Conservation (phyloP, 169 alveolate genomes). For the Plasmodium inui region DNA sequence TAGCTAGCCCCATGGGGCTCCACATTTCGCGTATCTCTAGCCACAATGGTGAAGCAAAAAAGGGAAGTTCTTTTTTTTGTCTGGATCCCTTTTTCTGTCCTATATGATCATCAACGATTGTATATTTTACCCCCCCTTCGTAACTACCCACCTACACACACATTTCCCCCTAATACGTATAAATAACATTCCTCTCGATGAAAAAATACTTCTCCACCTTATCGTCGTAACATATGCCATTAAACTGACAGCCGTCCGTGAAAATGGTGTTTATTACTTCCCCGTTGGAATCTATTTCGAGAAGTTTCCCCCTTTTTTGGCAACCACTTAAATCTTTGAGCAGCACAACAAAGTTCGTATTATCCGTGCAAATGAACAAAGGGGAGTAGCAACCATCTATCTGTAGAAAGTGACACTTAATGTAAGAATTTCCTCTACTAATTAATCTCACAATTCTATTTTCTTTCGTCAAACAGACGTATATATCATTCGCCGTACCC, state of each 20-base stretch:
- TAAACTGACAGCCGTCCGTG: constrained; percentile 51
- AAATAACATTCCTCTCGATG: constrained; percentile 57
- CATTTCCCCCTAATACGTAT: constrained; percentile 13
- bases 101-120: neutral
- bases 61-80: neutral
- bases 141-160: neutral
- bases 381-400: constrained; percentile 66
- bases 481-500: constrained; percentile 13
- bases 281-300: constrained; percentile 58
- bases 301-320: constrained; percentile 40
- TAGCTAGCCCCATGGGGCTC: neutral
- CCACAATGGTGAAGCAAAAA: neutral
- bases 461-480: constrained; percentile 71
- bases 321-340: constrained; percentile 75
- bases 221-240: constrained; percentile 71
- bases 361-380: constrained; percentile 59
- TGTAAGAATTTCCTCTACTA: constrained; percentile 58
- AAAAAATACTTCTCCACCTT: constrained; percentile 47
- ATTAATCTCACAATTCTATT: constrained; percentile 59
- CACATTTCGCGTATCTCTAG: neutral
- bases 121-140: neutral
- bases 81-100: neutral
- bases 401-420: constrained; percentile 26
- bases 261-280: constrained; percentile 52
- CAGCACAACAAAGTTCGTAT: constrained; percentile 32